Conservation (phyloP, 2,329 filamentous ascomycete genomes). For the Epichloe brachyelytri region DNA sequence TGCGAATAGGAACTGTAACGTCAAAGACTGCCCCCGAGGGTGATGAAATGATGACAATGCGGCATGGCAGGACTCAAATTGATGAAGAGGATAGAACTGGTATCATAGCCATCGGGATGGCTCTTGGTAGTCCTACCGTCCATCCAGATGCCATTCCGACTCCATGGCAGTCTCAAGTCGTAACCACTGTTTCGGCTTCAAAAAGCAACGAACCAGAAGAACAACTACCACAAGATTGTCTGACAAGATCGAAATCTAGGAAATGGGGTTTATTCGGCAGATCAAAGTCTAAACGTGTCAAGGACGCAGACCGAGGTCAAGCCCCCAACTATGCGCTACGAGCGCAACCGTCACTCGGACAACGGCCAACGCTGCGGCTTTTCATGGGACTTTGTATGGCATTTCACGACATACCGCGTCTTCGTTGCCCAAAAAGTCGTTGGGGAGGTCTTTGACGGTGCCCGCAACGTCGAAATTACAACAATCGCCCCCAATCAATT, state of each 20-base stretch:
- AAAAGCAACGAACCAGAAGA: slow-evolving; percentile 8
- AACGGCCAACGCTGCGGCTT: not conserved
- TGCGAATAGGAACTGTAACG: not conserved
- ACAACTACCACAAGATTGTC: slow-evolving; percentile 8
- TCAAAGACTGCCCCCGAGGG: slow-evolving; percentile 27
- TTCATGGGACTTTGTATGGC: not conserved
- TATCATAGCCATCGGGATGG: slow-evolving; percentile 53
- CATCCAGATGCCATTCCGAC: slow-evolving; percentile 16
- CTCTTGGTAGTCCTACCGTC: slow-evolving; percentile 55
- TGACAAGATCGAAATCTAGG: slow-evolving; percentile 33
- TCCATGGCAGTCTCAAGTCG: slow-evolving; percentile 17
- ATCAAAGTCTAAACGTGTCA: slow-evolving; percentile 22
- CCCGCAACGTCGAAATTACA: not conserved
- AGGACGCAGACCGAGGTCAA: slow-evolving; percentile 5
- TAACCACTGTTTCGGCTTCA: slow-evolving; percentile 13
- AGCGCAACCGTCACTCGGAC: not conserved
- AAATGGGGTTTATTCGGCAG: slow-evolving; percentile 47
- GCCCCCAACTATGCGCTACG: slow-evolving; percentile 3
- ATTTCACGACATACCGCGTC: not conserved
- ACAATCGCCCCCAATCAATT: not conserved
- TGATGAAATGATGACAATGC: not conserved
- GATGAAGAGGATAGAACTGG: slow-evolving; percentile 18
- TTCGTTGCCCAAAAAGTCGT: not conserved
- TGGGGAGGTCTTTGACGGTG: slow-evolving; percentile 1
- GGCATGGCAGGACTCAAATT: slow-evolving; percentile 7